These are phyloP conservation scores for Oidium heveae DNA, from an alignment of 2,329 filamentous ascomycete genomes.

Conservation along the genomic window DNA sequence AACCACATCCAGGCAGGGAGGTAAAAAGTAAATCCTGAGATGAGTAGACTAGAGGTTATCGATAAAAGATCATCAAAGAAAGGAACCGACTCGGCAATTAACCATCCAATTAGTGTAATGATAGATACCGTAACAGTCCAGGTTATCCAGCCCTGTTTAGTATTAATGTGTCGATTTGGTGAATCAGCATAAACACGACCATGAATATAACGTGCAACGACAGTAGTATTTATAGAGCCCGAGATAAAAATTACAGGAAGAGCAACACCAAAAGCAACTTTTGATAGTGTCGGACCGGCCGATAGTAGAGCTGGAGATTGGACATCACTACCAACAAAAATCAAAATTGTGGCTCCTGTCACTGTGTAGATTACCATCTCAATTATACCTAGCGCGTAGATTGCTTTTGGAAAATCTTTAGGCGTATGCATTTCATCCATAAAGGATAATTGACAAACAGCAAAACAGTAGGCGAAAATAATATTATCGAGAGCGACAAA, in stretches of 20 bases:
- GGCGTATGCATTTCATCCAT: slow-evolving; percentile 15
- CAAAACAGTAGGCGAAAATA: slow-evolving; percentile 26
- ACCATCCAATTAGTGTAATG: slow-evolving; percentile 35
- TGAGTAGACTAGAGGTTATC: slow-evolving; percentile 24
- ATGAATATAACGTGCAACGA: slow-evolving; percentile 17
- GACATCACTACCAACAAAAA: slow-evolving; percentile 28
- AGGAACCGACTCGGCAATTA: slow-evolving; percentile 45
- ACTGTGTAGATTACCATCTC: slow-evolving; percentile 31
- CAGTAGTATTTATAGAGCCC: slow-evolving; percentile 32
- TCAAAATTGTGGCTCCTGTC: slow-evolving; percentile 32
- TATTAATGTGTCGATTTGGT: slow-evolving; percentile 7
- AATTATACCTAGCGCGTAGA: slow-evolving; percentile 24
- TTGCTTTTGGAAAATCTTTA: slow-evolving; percentile 11
- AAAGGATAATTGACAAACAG: slow-evolving; percentile 11
- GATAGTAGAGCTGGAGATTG: slow-evolving; percentile 32
- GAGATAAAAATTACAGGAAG: slow-evolving; percentile 36
- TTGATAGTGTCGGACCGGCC: slow-evolving; percentile 23
- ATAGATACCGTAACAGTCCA: slow-evolving; percentile 31
- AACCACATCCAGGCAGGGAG: slow-evolving; percentile 12
- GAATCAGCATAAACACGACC: slow-evolving; percentile 8
- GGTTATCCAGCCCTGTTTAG: slow-evolving; percentile 10
- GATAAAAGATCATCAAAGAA: slow-evolving; percentile 37
- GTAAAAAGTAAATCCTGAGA: slow-evolving; percentile 11
- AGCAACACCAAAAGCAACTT: slow-evolving; percentile 33
- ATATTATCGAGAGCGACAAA: slow-evolving; percentile 31